These are phyloP conservation scores for Lathyrus tuberosus DNA, from an alignment of 306 rosid genomes.

Conservation along the genomic window DNA sequence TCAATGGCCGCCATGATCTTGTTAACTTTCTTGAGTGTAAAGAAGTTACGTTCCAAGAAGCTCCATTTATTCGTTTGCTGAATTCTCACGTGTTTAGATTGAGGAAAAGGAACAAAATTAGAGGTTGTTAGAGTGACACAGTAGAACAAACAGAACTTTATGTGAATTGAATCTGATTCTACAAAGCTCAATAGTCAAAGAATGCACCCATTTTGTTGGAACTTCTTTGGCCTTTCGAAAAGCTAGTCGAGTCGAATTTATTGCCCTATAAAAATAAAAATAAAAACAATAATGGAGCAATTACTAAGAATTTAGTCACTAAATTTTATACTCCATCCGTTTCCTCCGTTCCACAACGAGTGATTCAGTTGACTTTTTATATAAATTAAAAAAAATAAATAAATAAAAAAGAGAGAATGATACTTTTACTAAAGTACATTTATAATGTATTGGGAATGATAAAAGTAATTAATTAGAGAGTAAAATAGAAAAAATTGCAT, in stretches of 20 bases:
- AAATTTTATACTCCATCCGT: too few relatives aligned
- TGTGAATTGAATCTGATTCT: conserved; percentile 42
- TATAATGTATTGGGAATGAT: too few relatives aligned
- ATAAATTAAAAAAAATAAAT: too few relatives aligned
- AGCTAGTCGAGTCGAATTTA: not conserved
- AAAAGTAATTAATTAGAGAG: too few relatives aligned
- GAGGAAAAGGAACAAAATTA: conserved; percentile 14
- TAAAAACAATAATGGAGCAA: too few relatives aligned
- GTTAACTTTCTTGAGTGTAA: not conserved
- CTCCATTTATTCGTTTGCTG: conserved; percentile 28
- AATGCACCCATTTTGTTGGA: conserved; percentile 37
- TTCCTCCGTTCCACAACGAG: too few relatives aligned
- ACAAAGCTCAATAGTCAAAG: not conserved
- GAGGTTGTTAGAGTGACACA: conserved; percentile 34
- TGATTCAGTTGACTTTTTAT: too few relatives aligned
- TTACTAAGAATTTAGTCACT: not conserved
- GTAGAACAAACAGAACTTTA: not conserved
- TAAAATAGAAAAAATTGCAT: too few relatives aligned
- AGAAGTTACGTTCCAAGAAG: conserved; percentile 4
- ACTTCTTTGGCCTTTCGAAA: conserved; percentile 29
- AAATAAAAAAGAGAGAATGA: too few relatives aligned
- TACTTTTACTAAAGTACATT: too few relatives aligned
- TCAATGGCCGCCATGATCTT: conserved; percentile 38
- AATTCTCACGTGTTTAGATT: conserved; percentile 28
- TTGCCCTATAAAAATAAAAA: not conserved